These are phyloP conservation scores for Saccharomycopsis olivae DNA, from an alignment of 805 yeast species.

Conservation along the genomic window DNA sequence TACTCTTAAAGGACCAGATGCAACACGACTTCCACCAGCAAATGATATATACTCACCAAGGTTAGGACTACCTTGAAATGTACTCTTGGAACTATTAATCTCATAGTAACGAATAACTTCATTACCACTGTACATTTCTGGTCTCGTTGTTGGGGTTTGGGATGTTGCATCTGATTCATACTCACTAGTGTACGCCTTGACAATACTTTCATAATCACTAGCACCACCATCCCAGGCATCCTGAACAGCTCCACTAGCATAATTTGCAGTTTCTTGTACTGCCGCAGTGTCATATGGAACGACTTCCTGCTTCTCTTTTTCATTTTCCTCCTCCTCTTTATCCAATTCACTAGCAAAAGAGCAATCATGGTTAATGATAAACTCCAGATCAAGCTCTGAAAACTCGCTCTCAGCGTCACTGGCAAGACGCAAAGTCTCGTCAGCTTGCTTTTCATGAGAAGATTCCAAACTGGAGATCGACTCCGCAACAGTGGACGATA, in stretches of 20 bases:
- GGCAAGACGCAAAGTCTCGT: too few species aligned
- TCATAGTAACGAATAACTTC: slow-evolving; percentile 11
- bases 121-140: slow-evolving; percentile 1
- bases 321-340: slow-evolving; percentile 1
- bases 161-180: not conserved
- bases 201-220: slow-evolving; percentile 1
- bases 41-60: too few species aligned
- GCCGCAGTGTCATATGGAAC: not conserved
- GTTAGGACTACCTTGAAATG: too few species aligned
- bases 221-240: not conserved
- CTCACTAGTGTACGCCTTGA: slow-evolving; percentile 2
- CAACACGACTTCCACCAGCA: too few species aligned
- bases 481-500: slow-evolving; percentile 11
- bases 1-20: slow-evolving; percentile 1
- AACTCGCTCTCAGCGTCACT: slow-evolving; percentile 7
- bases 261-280: too few species aligned
- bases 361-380: slow-evolving; percentile 14
- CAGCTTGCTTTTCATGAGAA: too few species aligned
- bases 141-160: not conserved
- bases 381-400: slow-evolving; percentile 10
- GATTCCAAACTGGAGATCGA: slow-evolving; percentile 12
- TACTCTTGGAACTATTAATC: not conserved
- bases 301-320: not conserved
- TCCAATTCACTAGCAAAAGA: slow-evolving; percentile 7
- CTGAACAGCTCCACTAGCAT: too few species aligned